A percentile compares a stretch with the other conserved stretches of the same genome.
These are phyloP conservation scores for Furcasterigmium furcatum DNA, from an alignment of 2,329 filamentous ascomycete species.

Conservation along the genomic window DNA sequence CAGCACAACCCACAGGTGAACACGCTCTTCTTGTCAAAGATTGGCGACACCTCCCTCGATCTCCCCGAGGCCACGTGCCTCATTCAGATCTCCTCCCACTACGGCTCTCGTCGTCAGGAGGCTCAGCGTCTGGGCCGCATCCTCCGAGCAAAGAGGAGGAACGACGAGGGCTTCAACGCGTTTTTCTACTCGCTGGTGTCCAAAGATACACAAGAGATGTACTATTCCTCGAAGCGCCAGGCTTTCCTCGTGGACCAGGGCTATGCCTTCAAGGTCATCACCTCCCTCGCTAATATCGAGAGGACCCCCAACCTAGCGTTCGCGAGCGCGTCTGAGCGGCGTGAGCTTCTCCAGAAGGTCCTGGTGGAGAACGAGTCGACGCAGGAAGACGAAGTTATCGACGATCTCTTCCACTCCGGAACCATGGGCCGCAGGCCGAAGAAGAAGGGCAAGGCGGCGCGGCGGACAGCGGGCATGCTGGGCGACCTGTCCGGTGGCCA, in stretches of 20 bases:
- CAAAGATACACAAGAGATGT: slow-evolving; percentile 98
- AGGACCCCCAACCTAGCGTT: slow-evolving; percentile 79
- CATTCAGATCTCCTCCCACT: slow-evolving; percentile 97
- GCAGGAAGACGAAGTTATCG: slow-evolving; percentile 65
- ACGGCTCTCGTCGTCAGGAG: slow-evolving; percentile 94
- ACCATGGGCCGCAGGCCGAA: slow-evolving; percentile 37
- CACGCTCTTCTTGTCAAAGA: slow-evolving; percentile 94
- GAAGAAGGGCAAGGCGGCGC: slow-evolving; percentile 53
- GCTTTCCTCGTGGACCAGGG: slow-evolving; percentile 97
- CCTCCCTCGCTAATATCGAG: slow-evolving; percentile 87
- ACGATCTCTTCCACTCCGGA: slow-evolving; percentile 48
- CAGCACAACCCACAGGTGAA: slow-evolving; percentile 88
- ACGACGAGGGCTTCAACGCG: slow-evolving; percentile 97
- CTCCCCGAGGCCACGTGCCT: slow-evolving; percentile 93
- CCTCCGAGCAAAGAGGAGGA: slow-evolving; percentile 88
- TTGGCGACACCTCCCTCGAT: slow-evolving; percentile 97
- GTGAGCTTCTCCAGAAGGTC: slow-evolving; percentile 84
- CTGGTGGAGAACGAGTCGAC: slow-evolving; percentile 81
- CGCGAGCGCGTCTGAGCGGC: slow-evolving; percentile 72
- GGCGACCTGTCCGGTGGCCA: slow-evolving; percentile 86
- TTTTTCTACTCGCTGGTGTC: slow-evolving; percentile 98
- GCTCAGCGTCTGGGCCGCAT: slow-evolving; percentile 92
- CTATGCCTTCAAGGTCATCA: slow-evolving; percentile 99
- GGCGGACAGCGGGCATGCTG: slow-evolving; percentile 80
- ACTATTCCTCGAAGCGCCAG: slow-evolving; percentile 92